Base-by-base conservation (phyloP, 768 basidiomycete species). In the Royoungia palumana region DNA sequence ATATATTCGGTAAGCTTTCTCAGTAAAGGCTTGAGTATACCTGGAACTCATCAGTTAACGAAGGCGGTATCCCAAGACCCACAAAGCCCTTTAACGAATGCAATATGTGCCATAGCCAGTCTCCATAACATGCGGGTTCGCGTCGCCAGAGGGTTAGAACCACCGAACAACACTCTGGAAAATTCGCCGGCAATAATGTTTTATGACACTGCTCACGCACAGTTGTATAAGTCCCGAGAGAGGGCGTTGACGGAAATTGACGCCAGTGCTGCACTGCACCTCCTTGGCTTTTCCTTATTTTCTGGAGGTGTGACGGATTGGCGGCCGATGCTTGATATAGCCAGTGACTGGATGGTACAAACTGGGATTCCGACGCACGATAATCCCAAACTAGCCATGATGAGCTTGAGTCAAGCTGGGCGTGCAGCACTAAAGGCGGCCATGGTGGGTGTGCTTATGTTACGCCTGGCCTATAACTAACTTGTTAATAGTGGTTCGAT, bases 191-290 rank as follows among this genome's bases (percentile, higher is more conserved):
- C 83, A 6, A 76, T 75, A 47, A 80, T 82, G 59, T 83, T 85
- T 65, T 80, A 82, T 64, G 76, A 85, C 51, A 82, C 82, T 59
- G 84, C 87, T n/a, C 72, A 74, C 36, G 78, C 77, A 55, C 81
- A 83, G 60, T 71, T 89, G 40, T 72, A 78, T 47, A 82, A 78
- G 60, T 75, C 78, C 46, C 67, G 76, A 50, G 74, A 74, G 30
- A 79, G 78, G 11, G 63, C 70, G 22, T 80, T 84, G 69, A 72
- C 72, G 35, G 87, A 87, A 49, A 73, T 73, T 41, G 87, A 91
- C 57, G 90, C 87, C 10, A 75, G 85, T 54, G 89, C 90, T 5
- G 87, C 90, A 5, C 62, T 89, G 36, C 87, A 89, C 64, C 78
- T 93, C 53, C 75, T 89, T 50, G 80, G 77, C 58, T 89, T 83